Base-by-base conservation (phyloP, 257 asterid genomes). In the Solanum bukasovii region DNA sequence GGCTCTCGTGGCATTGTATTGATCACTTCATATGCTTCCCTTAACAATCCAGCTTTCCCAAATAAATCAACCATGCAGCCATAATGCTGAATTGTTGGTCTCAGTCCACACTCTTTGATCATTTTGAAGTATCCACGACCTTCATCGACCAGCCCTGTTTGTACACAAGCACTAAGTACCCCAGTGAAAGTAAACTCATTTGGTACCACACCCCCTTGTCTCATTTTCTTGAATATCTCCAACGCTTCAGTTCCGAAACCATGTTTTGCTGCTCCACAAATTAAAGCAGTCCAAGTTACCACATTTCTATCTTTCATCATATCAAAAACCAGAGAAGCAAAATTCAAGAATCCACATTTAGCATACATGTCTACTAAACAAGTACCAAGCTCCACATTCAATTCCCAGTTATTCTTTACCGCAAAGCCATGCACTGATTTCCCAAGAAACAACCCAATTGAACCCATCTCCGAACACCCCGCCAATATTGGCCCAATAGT, bases 1-100 rank as follows among this genome's bases (percentile, higher is more conserved):
- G 96, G 94, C 42, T 94, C 90, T 61, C 87, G 71, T 1, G 93
- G 91, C 98, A 94, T 95, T 2, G 90, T 88, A 18, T 37, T 87
- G 71, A 93, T 91, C 23, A 93, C 84, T 87, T 92, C 93, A 71
- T 89, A 93, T 27, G 98, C 98, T 89, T 95, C 95, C 29, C 87
- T 90, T 88, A 95, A 29, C 88, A 92, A 82, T 31, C 98, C 98
- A 5, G 93, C 90, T 88, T 93, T 95, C 20, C 98, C 98, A 49
- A 92, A 90, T 88, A 95, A 87, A 90, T 94, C 96, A 40, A 94
- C 94, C 95, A 95, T 90, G 90, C 97, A 93, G 25, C 97, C 96
- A 27, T 93, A 95, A 86, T 95, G 98, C 87, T 95, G 94, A 71
- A 93, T 92, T 31, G 84, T 87, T 13, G 94, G 98, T 88, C 75